Base-by-base conservation (phyloP, 2,329 filamentous ascomycete genomes). In the Graphilbum fragrans region DNA sequence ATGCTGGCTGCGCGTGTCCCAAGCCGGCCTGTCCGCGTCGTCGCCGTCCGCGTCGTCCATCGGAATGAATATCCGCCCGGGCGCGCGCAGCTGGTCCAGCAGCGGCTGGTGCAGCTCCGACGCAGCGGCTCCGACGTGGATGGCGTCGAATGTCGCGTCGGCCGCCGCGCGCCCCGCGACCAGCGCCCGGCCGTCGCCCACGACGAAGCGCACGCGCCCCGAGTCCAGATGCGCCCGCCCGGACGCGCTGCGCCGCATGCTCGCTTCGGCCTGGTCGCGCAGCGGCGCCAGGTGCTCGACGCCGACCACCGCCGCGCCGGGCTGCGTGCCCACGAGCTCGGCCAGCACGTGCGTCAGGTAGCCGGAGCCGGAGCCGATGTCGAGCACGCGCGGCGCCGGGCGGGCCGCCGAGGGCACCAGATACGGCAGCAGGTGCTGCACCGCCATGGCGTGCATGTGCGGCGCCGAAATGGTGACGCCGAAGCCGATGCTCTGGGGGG, bases 91-190 rank as follows among this genome's bases (percentile, higher is more conserved):
- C 64, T 96, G 92, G 23, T 79, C 72, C 36, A 94, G 62, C 49
- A 96, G 61, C 45, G 74, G 72, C 17, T 72, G 56, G 56, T 94
- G 88, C 41, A 94, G 62, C 54, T 77, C 72, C 20, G 64, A 72
- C 0, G 90, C 90, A 8, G 86, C 84, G 1, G 92, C 92, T 0
- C 92, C 92, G 3, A 96, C 92, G 57, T 96, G 92, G 45, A 98
- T 96, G 3, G 84, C 88, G 68, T 96, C 86, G 69, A 90, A 98
- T 0, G 77, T 70, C 23, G 59, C 62, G 46, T 66, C 68, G 35
- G 62, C 61, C 2, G 61, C 72, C 52, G 52, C 62, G 38, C 60
- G 59, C 2, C 63, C 74, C 52, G 53, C 62, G 1, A 82, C 82
- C 5, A 19, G 4, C 47, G 73, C 69, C 5, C 83, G 61, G 2